Evolutionary conservation across 495 filamentous ascomycete species (phyloP).

Genomic region (Xanthoparmelia taractica): DNA sequence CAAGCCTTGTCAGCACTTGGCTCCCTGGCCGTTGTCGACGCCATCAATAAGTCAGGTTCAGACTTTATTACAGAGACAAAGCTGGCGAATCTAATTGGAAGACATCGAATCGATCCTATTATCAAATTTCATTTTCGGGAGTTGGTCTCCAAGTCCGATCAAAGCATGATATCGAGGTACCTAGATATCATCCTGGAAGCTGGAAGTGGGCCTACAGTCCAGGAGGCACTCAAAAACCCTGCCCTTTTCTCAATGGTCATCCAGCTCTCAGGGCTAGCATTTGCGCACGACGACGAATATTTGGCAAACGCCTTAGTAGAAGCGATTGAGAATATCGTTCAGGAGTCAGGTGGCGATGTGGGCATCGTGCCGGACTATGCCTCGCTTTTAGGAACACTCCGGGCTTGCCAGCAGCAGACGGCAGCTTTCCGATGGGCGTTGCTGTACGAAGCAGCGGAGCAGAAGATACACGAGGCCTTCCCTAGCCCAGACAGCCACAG

Average conservation of each 20-base stretch:
- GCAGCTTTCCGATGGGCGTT: constrained; percentile 14
- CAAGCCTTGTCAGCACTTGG: constrained; percentile 10
- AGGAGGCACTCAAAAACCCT: constrained; percentile 17
- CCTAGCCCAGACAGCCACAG: background rate
- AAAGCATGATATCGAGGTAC: constrained; percentile 18
- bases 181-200: constrained; percentile 20
- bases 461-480: constrained; percentile 5
- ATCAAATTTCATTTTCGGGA: constrained; percentile 19
- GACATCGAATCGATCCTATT: constrained; percentile 13
- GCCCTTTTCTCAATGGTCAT: constrained; percentile 23
- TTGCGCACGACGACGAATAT: constrained; percentile 12
- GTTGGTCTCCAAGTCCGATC: constrained; percentile 13
- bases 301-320: constrained; percentile 12
- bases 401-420: constrained; percentile 20
- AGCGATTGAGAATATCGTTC: constrained; percentile 14
- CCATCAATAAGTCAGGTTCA: constrained; percentile 18
- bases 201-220: constrained; percentile 16
- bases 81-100: constrained; percentile 15
- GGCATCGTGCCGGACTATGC: constrained; percentile 15
- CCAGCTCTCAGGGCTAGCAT: constrained; percentile 16
- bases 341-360: constrained; percentile 1
- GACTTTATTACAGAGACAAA: constrained; percentile 19
- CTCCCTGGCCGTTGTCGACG: constrained; percentile 16
- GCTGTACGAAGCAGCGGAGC: constrained; percentile 16
- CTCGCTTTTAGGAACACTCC: constrained; percentile 12